Evolutionary conservation across 768 basidiomycete genomes (phyloP).

Genomic region (Lentinula aciculospora): DNA sequence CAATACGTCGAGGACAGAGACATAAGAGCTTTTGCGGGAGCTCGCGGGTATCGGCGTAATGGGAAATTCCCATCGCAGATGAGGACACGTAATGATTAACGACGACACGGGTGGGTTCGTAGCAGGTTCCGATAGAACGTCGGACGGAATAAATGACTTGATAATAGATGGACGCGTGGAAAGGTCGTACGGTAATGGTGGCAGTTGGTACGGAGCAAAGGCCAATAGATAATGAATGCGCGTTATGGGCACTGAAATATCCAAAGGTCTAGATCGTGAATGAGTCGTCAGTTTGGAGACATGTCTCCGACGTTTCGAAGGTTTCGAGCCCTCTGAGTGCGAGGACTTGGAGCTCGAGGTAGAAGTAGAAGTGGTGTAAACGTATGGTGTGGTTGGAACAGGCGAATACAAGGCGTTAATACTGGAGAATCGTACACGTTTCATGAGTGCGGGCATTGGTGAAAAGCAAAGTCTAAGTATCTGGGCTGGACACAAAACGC

Average conservation of each 20-base stretch:
- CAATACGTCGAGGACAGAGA: conserved; percentile 43
- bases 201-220: conserved; percentile 25
- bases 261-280: neutral
- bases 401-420: conserved; percentile 7
- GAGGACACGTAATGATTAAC: conserved; percentile 28
- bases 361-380: neutral
- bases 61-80: conserved; percentile 21
- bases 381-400: neutral
- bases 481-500: neutral
- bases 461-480: neutral
- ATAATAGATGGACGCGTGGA: conserved; percentile 24
- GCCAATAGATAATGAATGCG: conserved; percentile 15
- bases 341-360: neutral
- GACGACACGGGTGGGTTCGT: conserved; percentile 32
- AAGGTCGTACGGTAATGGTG: conserved; percentile 34
- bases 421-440: conserved; percentile 8
- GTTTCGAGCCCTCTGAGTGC: neutral
- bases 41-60: conserved; percentile 19
- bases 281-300: conserved; percentile 2
- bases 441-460: conserved; percentile 6
- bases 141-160: conserved; percentile 16
- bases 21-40: conserved; percentile 20
- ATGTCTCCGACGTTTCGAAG: conserved; percentile 1
- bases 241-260: neutral
- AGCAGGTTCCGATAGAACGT: conserved; percentile 35